Evolutionary conservation across 495 filamentous ascomycete species (phyloP).

Genomic region (Viridothelium virens): DNA sequence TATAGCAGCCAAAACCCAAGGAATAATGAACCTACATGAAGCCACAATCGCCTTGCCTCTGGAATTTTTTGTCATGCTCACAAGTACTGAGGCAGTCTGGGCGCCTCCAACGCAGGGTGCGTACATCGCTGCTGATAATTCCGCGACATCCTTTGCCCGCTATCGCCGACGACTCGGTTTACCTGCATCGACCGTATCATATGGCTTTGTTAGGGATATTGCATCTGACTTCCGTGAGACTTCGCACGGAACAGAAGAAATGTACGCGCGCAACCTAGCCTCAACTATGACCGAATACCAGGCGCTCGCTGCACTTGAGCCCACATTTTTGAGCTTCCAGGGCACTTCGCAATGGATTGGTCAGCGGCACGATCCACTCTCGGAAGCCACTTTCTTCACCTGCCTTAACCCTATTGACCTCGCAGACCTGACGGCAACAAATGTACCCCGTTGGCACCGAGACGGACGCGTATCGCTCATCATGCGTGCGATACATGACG

Average conservation of each 20-base stretch:
- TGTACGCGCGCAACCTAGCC: not conserved
- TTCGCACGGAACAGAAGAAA: no score
- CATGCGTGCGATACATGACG: no score
- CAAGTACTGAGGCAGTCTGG: not conserved
- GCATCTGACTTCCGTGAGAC: no score
- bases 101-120: conserved; percentile 18
- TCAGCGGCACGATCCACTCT: not conserved
- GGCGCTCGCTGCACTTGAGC: not conserved
- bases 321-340: not conserved
- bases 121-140: conserved; percentile 22
- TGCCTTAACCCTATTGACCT: not conserved
- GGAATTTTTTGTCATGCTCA: conserved; percentile 27
- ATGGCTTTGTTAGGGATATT: conserved; percentile 24
- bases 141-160: conserved; percentile 22
- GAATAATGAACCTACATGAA: not conserved
- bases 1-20: not conserved
- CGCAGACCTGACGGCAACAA: not conserved
- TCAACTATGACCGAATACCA: not conserved
- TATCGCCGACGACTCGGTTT: conserved; percentile 23
- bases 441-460: no score
- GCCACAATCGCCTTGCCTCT: conserved; percentile 8
- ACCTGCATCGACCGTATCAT: conserved; percentile 21
- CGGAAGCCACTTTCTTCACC: not conserved
- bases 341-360: not conserved
- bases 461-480: no score